These are phyloP conservation scores for Serendipita sp. DNA, from an alignment of 768 basidiomycete species.

Conservation along the genomic window DNA sequence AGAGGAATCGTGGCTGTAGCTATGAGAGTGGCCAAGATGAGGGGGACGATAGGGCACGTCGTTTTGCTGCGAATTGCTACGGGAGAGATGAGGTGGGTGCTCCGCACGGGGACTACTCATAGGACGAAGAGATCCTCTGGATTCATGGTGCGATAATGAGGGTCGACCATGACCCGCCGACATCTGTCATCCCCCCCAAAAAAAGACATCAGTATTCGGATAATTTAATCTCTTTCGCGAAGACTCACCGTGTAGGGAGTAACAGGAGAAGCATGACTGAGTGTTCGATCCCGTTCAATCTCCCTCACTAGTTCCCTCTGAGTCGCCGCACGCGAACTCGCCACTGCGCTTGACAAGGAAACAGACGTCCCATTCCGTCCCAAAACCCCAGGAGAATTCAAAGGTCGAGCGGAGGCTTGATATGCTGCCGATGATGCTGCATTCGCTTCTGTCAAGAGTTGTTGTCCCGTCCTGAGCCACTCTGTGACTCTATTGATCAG, in stretches of 20 bases:
- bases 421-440: not conserved
- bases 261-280: not conserved
- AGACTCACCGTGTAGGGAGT: not conserved
- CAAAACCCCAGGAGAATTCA: not conserved
- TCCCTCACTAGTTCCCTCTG: not conserved
- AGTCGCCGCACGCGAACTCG: not conserved
- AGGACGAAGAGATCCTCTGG: not conserved
- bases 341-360: not conserved
- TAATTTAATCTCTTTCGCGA: not conserved
- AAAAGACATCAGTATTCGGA: no score
- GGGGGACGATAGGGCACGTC: not conserved
- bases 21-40: not conserved
- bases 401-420: not conserved
- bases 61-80: not conserved
- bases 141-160: not conserved
- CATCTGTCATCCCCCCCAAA: not conserved
- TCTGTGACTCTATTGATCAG: not conserved
- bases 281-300: not conserved
- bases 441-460: not conserved
- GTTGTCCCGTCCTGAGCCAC: not conserved
- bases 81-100: not conserved
- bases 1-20: not conserved
- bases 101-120: not conserved
- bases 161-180: not conserved
- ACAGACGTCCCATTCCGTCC: not conserved